phyloP scores from a whole-genome alignment of 1,139 yeast species.

The Taphrina pruni region DNA sequence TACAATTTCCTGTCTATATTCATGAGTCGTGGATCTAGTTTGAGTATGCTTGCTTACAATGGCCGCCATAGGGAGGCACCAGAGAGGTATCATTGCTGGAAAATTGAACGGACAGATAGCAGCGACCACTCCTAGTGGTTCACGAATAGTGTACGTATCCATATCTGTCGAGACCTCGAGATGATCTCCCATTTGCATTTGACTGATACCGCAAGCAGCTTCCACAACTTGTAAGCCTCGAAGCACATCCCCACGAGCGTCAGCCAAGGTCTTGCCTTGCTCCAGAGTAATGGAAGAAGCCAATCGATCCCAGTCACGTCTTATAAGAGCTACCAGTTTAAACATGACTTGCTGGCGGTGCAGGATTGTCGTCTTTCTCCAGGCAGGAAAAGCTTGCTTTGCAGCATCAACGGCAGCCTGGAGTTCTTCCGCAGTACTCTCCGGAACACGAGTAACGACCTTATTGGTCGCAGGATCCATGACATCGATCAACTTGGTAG shows the following conservation, averaged over 20 bases:
- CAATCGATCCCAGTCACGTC: slow-evolving; percentile 71
- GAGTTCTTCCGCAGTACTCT: slow-evolving; percentile 70
- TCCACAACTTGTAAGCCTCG: slow-evolving; percentile 85
- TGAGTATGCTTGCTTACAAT: slow-evolving; percentile 51
- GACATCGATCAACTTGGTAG: slow-evolving; percentile 70
- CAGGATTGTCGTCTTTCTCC: slow-evolving; percentile 66
- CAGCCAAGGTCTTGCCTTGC: slow-evolving; percentile 80
- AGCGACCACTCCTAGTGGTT: slow-evolving; percentile 54
- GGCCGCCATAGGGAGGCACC: slow-evolving; percentile 77
- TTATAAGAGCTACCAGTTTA: slow-evolving; percentile 70
- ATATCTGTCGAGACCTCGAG: slow-evolving; percentile 75
- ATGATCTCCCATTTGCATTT: slow-evolving; percentile 68
- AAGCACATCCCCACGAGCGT: slow-evolving; percentile 79
- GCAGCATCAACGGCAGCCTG: slow-evolving; percentile 72
- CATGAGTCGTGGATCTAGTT: neutral
- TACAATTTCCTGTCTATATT: slow-evolving; percentile 68
- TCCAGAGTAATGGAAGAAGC: slow-evolving; percentile 76
- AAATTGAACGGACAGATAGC: slow-evolving; percentile 52
- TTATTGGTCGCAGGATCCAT: slow-evolving; percentile 75
- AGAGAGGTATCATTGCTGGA: slow-evolving; percentile 86
- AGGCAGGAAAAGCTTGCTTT: slow-evolving; percentile 63
- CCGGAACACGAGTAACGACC: slow-evolving; percentile 73
- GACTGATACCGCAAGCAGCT: slow-evolving; percentile 60
- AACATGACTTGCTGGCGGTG: slow-evolving; percentile 78
- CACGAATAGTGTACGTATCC: slow-evolving; percentile 80